Percentiles rank a stretch among this genome's conserved stretches.
Evolutionary conservation across 305 asterid species (phyloP).

Genomic region (Fraxinus platypoda): DNA sequence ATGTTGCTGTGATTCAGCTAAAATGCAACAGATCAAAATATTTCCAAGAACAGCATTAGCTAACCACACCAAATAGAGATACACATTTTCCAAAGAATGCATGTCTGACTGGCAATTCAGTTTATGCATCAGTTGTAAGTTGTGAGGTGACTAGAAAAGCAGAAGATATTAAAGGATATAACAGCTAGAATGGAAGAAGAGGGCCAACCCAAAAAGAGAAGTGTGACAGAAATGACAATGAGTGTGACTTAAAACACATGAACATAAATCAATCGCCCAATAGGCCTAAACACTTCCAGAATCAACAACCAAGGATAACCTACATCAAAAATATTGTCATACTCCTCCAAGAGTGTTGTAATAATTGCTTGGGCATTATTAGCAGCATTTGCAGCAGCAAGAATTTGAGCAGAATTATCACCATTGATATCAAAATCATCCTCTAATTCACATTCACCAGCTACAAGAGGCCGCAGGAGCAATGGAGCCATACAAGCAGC

Average conservation of each 20-base stretch:
- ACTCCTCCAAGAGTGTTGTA: conserved; percentile 90
- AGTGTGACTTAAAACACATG: neutral
- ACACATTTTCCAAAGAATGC: neutral
- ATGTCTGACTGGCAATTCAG: conserved; percentile 21
- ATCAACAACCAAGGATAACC: conserved; percentile 32
- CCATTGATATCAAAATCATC: conserved; percentile 78
- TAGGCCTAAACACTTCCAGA: conserved; percentile 14
- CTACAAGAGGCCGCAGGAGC: conserved; percentile 94
- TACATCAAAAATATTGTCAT: conserved; percentile 79
- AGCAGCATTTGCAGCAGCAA: conserved; percentile 99
- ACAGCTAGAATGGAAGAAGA: neutral
- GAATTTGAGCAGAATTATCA: conserved; percentile 91
- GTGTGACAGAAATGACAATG: conserved; percentile 8
- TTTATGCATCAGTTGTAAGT: conserved; percentile 14
- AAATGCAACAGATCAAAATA: conserved; percentile 13
- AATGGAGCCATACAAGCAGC: conserved; percentile 99
- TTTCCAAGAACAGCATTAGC: conserved; percentile 16
- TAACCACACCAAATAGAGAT: conserved; percentile 16
- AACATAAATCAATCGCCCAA: conserved; percentile 6
- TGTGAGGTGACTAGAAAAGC: conserved; percentile 5
- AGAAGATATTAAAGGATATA: conserved; percentile 9
- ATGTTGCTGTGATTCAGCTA: conserved; percentile 16
- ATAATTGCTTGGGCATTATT: conserved; percentile 94
- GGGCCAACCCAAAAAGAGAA: conserved; percentile 8
- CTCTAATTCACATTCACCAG: conserved; percentile 98